Evolutionary conservation across 2,329 filamentous ascomycete species (phyloP).

Genomic region (Neonectria faginata): DNA sequence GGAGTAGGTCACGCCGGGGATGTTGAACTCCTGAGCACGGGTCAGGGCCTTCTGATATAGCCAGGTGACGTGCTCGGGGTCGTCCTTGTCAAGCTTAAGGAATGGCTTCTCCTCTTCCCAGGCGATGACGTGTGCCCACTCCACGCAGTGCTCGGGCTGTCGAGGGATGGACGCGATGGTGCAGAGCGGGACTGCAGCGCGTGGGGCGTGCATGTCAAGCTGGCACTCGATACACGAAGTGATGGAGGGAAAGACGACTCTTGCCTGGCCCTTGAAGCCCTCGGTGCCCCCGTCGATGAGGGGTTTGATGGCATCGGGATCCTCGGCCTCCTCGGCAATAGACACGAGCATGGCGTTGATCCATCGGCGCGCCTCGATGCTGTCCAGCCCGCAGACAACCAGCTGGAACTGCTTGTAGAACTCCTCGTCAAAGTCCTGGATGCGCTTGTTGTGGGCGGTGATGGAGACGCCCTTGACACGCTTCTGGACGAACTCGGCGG

Average conservation of each 20-base stretch:
- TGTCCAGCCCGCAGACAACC: constrained; percentile 94
- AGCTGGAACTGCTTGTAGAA: constrained; percentile 99
- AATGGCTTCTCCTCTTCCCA: constrained; percentile 92
- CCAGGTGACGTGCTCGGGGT: constrained; percentile 98
- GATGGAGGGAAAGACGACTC: constrained; percentile 91
- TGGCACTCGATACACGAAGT: constrained; percentile 99
- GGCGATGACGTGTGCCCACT: constrained; percentile 98
- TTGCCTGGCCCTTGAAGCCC: constrained; percentile 96
- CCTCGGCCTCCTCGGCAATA: constrained; percentile 82
- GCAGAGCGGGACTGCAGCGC: constrained; percentile 95
- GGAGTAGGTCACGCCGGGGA: constrained; percentile 91
- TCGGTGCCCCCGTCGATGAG: constrained; percentile 97
- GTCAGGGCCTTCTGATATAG: constrained; percentile 85
- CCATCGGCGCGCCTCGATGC: constrained; percentile 97
- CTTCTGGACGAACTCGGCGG: constrained; percentile 89
- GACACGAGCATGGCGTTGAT: constrained; percentile 94
- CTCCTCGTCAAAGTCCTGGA: constrained; percentile 95
- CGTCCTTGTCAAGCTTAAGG: constrained; percentile 90
- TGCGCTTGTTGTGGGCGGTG: constrained; percentile 92
- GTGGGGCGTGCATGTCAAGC: constrained; percentile 97
- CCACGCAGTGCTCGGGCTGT: constrained; percentile 97
- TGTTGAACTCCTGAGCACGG: constrained; percentile 89
- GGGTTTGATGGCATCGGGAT: constrained; percentile 89
- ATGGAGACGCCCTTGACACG: constrained; percentile 92
- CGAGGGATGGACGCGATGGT: constrained; percentile 96